These are phyloP conservation scores for Bipolaris gigantea DNA, from an alignment of 2,329 filamentous ascomycete species.

Conservation along the genomic window DNA sequence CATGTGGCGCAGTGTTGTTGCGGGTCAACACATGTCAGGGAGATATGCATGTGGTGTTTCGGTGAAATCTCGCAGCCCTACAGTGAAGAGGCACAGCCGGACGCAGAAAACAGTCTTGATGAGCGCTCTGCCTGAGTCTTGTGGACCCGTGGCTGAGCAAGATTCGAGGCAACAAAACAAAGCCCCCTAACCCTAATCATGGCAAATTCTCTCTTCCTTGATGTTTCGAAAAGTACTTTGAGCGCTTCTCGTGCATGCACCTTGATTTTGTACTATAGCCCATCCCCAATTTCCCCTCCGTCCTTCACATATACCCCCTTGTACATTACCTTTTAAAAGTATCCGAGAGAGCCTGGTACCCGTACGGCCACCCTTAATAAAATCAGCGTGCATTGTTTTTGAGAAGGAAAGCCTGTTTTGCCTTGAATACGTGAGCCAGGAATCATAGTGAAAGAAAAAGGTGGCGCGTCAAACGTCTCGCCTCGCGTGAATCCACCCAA, in stretches of 20 bases:
- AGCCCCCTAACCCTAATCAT: neutral
- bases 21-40: conserved; percentile 4
- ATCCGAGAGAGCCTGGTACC: neutral
- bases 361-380: neutral
- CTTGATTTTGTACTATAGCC: neutral
- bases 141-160: neutral
- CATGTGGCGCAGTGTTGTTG: conserved; percentile 12
- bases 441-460: too few species aligned
- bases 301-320: neutral
- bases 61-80: conserved; percentile 12
- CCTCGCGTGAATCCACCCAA: too few species aligned
- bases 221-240: neutral
- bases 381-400: neutral
- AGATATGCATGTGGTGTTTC: conserved; percentile 23
- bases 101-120: neutral
- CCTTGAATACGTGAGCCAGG: too few species aligned
- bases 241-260: neutral
- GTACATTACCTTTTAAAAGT: neutral
- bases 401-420: neutral
- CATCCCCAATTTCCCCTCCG: neutral
- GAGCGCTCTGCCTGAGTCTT: neutral
- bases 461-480: too few species aligned
- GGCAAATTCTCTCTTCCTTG: neutral
- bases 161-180: neutral
- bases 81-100: neutral